Evolutionary conservation across 768 basidiomycete genomes (phyloP).

Genomic region (Lyophyllum shimeji): DNA sequence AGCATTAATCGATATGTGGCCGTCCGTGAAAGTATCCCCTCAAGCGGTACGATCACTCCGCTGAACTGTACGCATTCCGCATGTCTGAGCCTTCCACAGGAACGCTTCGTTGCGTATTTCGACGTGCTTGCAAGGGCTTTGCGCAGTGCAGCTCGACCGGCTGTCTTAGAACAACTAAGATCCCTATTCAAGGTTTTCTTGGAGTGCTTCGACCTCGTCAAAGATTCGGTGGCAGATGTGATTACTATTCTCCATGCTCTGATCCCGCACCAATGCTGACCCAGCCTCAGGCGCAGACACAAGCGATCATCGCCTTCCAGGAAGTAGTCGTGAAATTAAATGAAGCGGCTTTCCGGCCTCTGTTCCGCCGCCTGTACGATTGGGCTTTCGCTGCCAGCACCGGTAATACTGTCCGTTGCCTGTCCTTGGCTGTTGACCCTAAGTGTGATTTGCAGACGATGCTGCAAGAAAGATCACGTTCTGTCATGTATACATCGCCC

Average conservation of each 20-base stretch:
- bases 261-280: neutral
- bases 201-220: conserved; percentile 65
- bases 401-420: conserved; percentile 31
- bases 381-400: conserved; percentile 79
- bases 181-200: conserved; percentile 76
- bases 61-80: conserved; percentile 4
- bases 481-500: conserved; percentile 65
- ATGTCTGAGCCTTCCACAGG: conserved; percentile 20
- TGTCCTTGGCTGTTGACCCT: neutral
- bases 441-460: conserved; percentile 21
- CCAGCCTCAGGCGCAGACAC: conserved; percentile 45
- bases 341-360: conserved; percentile 85
- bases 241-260: neutral
- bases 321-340: conserved; percentile 92
- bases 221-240: conserved; percentile 20
- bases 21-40: conserved; percentile 28
- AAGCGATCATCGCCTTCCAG: conserved; percentile 71
- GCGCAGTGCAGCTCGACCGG: conserved; percentile 60
- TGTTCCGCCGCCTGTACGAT: conserved; percentile 90
- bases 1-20: conserved; percentile 62
- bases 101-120: conserved; percentile 56
- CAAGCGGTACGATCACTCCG: conserved; percentile 31
- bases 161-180: conserved; percentile 66
- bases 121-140: conserved; percentile 64
- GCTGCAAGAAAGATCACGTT: conserved; percentile 65